A percentile compares a stretch with the other conserved stretches of the same genome.
Conservation (phyloP, 2,329 filamentous ascomycete genomes). For the Verticillium albo-atrum region DNA sequence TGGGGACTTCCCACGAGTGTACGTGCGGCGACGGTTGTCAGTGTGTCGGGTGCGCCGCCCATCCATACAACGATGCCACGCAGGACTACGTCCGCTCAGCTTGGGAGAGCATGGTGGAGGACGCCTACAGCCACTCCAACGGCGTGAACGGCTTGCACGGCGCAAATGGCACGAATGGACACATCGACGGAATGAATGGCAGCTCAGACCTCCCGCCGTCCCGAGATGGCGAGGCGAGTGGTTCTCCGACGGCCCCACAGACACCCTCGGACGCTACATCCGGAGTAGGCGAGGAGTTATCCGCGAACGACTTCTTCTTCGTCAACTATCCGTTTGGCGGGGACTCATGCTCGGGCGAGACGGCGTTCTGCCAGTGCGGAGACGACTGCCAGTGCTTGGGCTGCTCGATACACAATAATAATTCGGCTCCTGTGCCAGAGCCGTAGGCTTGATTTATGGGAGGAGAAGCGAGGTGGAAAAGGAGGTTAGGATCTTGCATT, state of each 20-base stretch:
- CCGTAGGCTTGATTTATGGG: background rate
- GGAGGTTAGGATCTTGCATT: background rate
- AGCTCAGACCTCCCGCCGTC: background rate
- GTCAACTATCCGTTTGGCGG: conserved; percentile 47
- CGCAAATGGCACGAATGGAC: conserved; percentile 9
- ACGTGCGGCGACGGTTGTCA: conserved; percentile 62
- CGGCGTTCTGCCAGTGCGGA: conserved; percentile 50
- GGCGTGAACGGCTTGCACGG: conserved; percentile 10
- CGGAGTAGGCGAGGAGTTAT: conserved; percentile 42
- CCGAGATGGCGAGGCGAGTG: conserved; percentile 4
- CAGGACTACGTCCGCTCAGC: conserved; percentile 47
- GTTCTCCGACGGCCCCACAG: conserved; percentile 33
- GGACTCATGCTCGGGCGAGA: conserved; percentile 43
- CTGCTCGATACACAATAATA: conserved; percentile 46
- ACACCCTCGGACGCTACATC: conserved; percentile 45
- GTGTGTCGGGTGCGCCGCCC: conserved; percentile 63
- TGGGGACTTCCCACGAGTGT: conserved; percentile 39
- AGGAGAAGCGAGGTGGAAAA: too few species aligned
- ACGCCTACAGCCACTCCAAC: conserved; percentile 19
- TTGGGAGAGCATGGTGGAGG: conserved; percentile 34
- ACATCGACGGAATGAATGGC: conserved; percentile 4
- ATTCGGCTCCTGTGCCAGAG: background rate
- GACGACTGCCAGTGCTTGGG: conserved; percentile 56
- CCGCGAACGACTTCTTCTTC: conserved; percentile 54
- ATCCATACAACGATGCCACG: conserved; percentile 64